phyloP scores from a whole-genome alignment of 23 red algal species.

The Gracilaria vermiculophylla region DNA sequence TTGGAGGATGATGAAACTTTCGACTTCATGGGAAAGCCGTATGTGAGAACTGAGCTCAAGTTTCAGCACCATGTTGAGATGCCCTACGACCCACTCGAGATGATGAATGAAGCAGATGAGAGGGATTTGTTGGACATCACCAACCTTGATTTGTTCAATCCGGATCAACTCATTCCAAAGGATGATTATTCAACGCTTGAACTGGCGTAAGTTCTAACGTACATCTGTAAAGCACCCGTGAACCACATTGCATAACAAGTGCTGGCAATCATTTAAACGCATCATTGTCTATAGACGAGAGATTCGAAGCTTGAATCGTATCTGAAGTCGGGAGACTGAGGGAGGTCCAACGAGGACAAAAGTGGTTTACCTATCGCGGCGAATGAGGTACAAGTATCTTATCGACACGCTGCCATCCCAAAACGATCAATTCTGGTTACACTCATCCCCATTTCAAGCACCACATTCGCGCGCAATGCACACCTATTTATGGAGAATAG shows the following conservation, averaged over 20 bases:
- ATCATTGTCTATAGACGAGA: too few species aligned
- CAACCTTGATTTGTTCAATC: constrained; percentile 2
- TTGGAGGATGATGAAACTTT: neutral
- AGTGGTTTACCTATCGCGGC: too few species aligned
- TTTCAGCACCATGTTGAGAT: constrained; percentile 1
- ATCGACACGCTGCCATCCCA: too few species aligned
- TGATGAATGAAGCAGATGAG: neutral
- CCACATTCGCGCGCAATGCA: too few species aligned
- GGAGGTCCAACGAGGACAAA: too few species aligned
- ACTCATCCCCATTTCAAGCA: too few species aligned
- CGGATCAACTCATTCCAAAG: constrained; percentile 12
- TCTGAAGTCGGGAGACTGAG: too few species aligned
- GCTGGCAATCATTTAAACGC: neutral
- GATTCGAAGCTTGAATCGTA: too few species aligned
- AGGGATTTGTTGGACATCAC: neutral
- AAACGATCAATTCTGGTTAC: too few species aligned
- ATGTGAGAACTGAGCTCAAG: constrained; percentile 3
- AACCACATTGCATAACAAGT: neutral
- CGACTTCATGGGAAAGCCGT: constrained; percentile 9
- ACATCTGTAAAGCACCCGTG: neutral
- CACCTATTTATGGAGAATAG: too few species aligned
- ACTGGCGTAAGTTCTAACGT: neutral
- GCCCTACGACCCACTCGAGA: neutral
- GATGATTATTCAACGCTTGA: constrained; percentile 4
- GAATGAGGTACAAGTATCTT: too few species aligned